Evolutionary conservation across 2,329 filamentous ascomycete species (phyloP).

Genomic region (Hyphodiscus sp.): DNA sequence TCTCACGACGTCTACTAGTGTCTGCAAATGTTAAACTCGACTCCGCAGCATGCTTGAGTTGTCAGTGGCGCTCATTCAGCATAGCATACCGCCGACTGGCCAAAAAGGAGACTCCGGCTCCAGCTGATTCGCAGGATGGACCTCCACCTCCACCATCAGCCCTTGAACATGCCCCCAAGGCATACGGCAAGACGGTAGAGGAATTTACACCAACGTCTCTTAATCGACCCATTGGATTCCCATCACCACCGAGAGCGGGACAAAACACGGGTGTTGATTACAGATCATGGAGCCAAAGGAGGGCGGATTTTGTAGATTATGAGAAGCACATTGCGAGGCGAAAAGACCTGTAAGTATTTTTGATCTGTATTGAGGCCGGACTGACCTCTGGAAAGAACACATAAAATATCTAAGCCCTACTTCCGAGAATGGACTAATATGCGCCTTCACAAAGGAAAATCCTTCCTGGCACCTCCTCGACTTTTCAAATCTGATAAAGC

Average conservation of each 20-base stretch:
- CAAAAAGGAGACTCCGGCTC: slow-evolving; percentile 22
- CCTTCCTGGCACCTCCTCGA: slow-evolving; percentile 78
- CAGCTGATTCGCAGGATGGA: not conserved
- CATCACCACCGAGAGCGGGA: slow-evolving; percentile 63
- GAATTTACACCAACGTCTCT: slow-evolving; percentile 54
- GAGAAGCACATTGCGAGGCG: slow-evolving; percentile 76
- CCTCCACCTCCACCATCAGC: slow-evolving; percentile 31
- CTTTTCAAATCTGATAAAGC: slow-evolving; percentile 77
- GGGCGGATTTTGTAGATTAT: slow-evolving; percentile 77
- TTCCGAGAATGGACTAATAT: slow-evolving; percentile 94
- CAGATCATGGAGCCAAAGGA: slow-evolving; percentile 60
- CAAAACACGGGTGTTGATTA: slow-evolving; percentile 76
- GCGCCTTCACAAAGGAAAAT: slow-evolving; percentile 77
- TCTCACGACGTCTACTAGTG: slow-evolving; percentile 18
- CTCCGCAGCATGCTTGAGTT: slow-evolving; percentile 39
- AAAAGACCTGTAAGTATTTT: slow-evolving; percentile 57
- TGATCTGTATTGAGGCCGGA: not conserved
- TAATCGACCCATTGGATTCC: slow-evolving; percentile 74
- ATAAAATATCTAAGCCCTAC: slow-evolving; percentile 78
- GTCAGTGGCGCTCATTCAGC: slow-evolving; percentile 46
- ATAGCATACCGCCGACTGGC: slow-evolving; percentile 36
- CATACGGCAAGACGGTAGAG: slow-evolving; percentile 49
- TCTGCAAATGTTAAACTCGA: slow-evolving; percentile 14
- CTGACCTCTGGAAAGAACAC: slow-evolving; percentile 45
- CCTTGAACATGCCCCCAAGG: slow-evolving; percentile 51